Evolutionary conservation across 345 rosid species (phyloP).

Genomic region (Citrus australasica): DNA sequence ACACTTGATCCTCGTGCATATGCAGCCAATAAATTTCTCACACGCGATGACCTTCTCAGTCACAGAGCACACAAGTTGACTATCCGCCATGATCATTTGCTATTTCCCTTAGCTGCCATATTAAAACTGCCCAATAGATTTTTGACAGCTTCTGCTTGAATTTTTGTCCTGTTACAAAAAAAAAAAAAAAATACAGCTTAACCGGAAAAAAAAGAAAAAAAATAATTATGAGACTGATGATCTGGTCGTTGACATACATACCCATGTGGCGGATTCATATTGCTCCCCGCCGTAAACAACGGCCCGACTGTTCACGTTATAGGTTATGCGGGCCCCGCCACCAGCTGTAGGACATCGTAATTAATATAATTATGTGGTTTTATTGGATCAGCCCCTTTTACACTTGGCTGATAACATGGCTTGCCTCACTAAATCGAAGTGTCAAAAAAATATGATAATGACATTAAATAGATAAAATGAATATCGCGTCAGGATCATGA

Average conservation of each 20-base stretch:
- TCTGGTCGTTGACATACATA: neutral
- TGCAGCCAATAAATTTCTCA: neutral
- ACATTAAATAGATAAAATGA: neutral
- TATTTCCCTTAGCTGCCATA: neutral
- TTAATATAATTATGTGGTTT: neutral
- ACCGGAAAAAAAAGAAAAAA: too few species aligned
- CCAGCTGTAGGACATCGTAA: neutral
- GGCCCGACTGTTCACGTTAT: neutral
- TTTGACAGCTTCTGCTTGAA: neutral
- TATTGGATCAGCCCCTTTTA: too few species aligned
- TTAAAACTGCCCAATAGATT: neutral
- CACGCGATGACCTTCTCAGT: neutral
- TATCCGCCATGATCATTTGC: neutral
- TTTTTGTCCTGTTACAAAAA: neutral
- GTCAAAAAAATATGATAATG: neutral
- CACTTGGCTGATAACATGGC: neutral
- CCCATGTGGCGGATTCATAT: neutral
- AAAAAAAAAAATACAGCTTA: neutral
- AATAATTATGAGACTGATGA: neutral
- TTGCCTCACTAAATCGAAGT: neutral
- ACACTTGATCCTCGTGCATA: neutral
- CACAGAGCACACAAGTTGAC: neutral
- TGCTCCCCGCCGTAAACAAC: constrained; percentile 2
- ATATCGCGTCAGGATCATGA: neutral
- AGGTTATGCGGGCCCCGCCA: neutral